Evolutionary conservation across 2,329 filamentous ascomycete species (phyloP), one percentile per base, ranked within the genome.

Genomic region (Hymenoscyphus occultus): DNA sequence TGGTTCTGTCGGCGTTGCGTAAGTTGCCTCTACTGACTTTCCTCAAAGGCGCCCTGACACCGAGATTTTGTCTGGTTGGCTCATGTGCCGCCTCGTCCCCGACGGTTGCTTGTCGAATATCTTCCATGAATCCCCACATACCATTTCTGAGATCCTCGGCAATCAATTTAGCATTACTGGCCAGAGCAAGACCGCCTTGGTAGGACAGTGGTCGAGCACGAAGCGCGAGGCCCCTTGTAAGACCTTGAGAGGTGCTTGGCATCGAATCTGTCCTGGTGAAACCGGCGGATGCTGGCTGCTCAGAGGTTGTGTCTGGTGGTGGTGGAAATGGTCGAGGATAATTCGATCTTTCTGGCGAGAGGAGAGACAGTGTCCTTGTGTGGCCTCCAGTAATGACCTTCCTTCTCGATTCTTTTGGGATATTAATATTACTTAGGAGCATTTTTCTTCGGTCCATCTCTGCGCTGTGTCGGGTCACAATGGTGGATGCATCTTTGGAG

Each of bases 81-180:
- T 86, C 88, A 66, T 82, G 87, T 68, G 92, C 86, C 16, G 88
- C 91, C 79, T 99, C 95, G 63, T 99, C 95, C 31, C 95, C 95
- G 6, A 99, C 93, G 0, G 95, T 97, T 14, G 94, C 96, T 78
- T 98, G 95, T 70, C 93, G 86, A 59, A 99, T 87, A 75, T 99
- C 95, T 76, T 98, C 95, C 66, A 97, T 87, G 77, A 99, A 99
- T 1, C 92, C 97, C 87, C 91, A 93, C 59, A 99, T 80, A 1
- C 95, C 94, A 61, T 95, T 87, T 75, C 89, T 92, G 77, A 99
- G 88, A 77, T 97, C 95, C 66, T 91, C 90, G 16, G 75, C 74
- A 45, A 76, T 71, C 40, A 74, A 70, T 63, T 76, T 76, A 10
- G 74, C 74, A 28, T 70, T 71, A 60, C 71, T 65, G 19, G 72